A percentile compares a stretch with the other conserved stretches of the same genome.
These are phyloP conservation scores for Prunus davidiana DNA, from an alignment of 306 rosid species.

Conservation along the genomic window DNA sequence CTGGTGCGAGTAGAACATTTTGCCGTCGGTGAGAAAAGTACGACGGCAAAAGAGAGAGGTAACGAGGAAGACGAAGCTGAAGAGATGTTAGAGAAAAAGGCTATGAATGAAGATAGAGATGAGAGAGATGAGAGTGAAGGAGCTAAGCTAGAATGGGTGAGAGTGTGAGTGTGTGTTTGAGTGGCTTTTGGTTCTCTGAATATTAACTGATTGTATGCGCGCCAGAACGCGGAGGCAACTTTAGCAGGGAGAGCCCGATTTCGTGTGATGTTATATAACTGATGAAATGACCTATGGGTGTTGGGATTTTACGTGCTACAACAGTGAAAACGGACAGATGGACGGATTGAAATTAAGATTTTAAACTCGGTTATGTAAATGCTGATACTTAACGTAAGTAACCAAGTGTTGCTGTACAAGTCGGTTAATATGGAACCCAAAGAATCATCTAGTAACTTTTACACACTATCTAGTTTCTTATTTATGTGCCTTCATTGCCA, in stretches of 20 bases:
- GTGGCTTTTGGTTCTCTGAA: neutral
- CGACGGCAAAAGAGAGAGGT: constrained; percentile 7
- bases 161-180: neutral
- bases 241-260: neutral
- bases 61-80: neutral
- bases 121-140: neutral
- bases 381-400: neutral
- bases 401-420: neutral
- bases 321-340: neutral
- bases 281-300: neutral
- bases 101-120: neutral
- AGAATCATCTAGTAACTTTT: too few relatives aligned
- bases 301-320: neutral
- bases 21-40: neutral
- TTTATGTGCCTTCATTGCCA: neutral
- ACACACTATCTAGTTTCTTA: too few relatives aligned
- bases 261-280: neutral
- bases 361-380: neutral
- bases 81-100: neutral
- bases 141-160: neutral
- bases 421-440: too few relatives aligned
- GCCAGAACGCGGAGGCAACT: constrained; percentile 1
- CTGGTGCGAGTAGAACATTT: constrained; percentile 85
- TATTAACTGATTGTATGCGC: constrained; percentile 6
- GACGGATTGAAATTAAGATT: neutral